Conservation (phyloP, 768 basidiomycete species). For the Clitopilus hobsonii region DNA sequence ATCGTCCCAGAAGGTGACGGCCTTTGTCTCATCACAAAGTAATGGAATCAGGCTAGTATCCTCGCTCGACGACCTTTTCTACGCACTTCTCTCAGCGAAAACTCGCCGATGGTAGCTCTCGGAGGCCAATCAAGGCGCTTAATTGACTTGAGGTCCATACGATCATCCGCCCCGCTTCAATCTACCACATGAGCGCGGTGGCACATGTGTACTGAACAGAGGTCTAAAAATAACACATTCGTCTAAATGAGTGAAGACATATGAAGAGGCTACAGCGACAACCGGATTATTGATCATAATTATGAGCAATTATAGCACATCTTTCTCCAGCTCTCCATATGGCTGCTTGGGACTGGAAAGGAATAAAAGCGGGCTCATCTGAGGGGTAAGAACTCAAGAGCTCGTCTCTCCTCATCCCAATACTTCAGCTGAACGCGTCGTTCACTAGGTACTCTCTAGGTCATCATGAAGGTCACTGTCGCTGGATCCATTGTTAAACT, state of each 20-base stretch:
- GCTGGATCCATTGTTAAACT: slow-evolving; percentile 2
- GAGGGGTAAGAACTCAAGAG: not conserved
- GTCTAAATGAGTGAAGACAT: not conserved
- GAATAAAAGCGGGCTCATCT: not conserved
- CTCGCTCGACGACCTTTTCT: not conserved
- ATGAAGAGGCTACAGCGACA: not conserved
- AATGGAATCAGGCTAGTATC: not conserved
- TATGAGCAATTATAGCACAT: not conserved
- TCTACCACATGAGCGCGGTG: not conserved
- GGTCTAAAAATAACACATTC: not conserved
- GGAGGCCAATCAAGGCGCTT: not conserved
- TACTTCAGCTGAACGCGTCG: not conserved
- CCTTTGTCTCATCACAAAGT: not conserved
- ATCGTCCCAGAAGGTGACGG: too few relatives aligned
- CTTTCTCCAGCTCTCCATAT: not conserved
- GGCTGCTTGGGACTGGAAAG: not conserved
- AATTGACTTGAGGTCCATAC: not conserved
- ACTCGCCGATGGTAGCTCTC: not conserved
- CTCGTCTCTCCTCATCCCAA: not conserved
- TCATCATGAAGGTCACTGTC: not conserved
- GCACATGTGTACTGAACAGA: not conserved
- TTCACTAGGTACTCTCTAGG: not conserved
- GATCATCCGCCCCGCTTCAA: not conserved
- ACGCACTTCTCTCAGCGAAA: too few relatives aligned
- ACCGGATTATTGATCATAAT: not conserved